These are phyloP conservation scores for Irpex sp. DNA, from an alignment of 1,284 basidiomycete species.

Conservation along the genomic window DNA sequence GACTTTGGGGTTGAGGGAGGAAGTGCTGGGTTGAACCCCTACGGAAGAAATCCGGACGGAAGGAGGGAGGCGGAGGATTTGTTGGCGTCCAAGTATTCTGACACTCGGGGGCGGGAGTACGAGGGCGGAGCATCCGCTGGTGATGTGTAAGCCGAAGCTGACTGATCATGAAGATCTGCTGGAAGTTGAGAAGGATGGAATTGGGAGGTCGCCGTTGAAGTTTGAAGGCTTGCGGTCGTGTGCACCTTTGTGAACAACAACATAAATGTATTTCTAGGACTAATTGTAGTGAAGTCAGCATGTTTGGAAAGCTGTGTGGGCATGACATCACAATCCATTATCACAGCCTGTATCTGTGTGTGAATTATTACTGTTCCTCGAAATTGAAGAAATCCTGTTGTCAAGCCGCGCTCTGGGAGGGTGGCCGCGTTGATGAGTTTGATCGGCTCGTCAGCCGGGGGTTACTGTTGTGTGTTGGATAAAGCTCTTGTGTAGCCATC, in stretches of 20 bases:
- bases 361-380: no score
- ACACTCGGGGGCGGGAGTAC: slow-evolving; percentile 21
- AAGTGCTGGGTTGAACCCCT: slow-evolving; percentile 22
- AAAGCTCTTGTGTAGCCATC: not conserved
- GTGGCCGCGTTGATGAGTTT: not conserved
- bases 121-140: slow-evolving; percentile 16
- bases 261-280: not conserved
- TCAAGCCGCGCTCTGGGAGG: not conserved
- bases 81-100: slow-evolving; percentile 24
- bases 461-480: not conserved
- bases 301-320: not conserved
- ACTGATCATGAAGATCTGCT: no score
- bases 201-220: no score
- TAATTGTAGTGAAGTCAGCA: not conserved
- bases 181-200: no score
- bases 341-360: no score
- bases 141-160: slow-evolving; percentile 3
- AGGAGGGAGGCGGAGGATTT: slow-evolving; percentile 23
- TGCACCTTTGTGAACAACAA: not conserved
- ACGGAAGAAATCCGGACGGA: slow-evolving; percentile 25
- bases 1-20: slow-evolving; percentile 19
- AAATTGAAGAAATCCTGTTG: no score
- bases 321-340: no score
- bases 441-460: not conserved
- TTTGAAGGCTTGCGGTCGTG: not conserved